Base-by-base conservation (phyloP, 164 flowering plant genomes). In the Macadamia tetraphylla region DNA sequence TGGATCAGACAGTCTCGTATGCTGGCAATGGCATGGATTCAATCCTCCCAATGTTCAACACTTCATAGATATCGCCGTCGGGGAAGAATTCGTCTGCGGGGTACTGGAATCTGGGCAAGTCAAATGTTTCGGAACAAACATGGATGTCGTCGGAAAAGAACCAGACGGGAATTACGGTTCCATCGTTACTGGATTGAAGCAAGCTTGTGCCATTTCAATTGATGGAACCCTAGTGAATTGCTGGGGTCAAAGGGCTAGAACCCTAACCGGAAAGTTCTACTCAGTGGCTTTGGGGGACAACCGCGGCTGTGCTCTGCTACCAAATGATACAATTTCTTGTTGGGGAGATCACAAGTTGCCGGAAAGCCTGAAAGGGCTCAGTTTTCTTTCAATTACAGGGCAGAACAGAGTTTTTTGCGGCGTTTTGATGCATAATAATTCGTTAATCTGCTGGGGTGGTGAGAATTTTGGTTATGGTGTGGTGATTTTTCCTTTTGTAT, bases 391-490 rank as follows among this genome's bases (percentile, higher is more conserved):
- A 3, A 76, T 93, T 51, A 73, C 75, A 75, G 94, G 82, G 0
- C 85, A 82, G 52, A 63, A 81, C 3, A 69, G 68, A 9, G 74
- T 84, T 32, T 89, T 93, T 64, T 93, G 98, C 63, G 98, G 93
- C 3, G 73, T 89, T 60, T 3, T 49, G 46, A 9, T 17, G 0
- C 8, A 48, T 0, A 80, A 91, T 62, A 83, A 13, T 18, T 79
- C 91, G 0, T 60, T 93, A 68, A 43, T 73, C 60, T 93, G 98
- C 70, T 93, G 97, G 97, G 95, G 91, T 0, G 70, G 70, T 67
- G 76, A 61, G 13, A 63, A 10, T 59, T 8, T 46, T 1, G 70
- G 64, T 17, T 29, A 76, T 1, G 75, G 71, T 70, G 14, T 40
- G 1, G 17, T 32, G 67, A 86, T 89, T 15, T 83, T 87, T 32